These are phyloP conservation scores for Aspergillus asperescens DNA, from an alignment of 495 filamentous ascomycete genomes.

Conservation along the genomic window DNA sequence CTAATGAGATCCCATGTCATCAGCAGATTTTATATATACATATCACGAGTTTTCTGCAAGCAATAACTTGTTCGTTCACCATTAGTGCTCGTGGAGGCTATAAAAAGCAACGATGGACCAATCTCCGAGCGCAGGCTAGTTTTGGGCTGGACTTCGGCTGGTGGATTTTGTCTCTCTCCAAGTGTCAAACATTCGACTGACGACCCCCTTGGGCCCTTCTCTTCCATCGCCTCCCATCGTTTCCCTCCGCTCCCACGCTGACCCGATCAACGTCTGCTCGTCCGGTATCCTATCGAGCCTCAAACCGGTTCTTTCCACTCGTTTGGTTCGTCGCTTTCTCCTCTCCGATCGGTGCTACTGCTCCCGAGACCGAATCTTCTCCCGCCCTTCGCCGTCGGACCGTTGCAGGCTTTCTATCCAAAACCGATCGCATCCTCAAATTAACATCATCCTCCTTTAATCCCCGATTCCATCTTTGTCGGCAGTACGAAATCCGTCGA, in stretches of 20 bases:
- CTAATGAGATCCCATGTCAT: too few species aligned
- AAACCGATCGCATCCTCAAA: not conserved
- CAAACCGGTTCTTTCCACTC: conserved; percentile 15
- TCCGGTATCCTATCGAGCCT: conserved; percentile 10
- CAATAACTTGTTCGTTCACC: not conserved
- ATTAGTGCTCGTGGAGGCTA: not conserved
- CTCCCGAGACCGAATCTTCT: conserved; percentile 10
- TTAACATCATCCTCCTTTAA: not conserved
- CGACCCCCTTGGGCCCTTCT: conserved; percentile 5
- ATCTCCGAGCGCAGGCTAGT: conserved; percentile 14
- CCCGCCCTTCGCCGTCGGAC: conserved; percentile 7
- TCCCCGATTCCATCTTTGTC: not conserved
- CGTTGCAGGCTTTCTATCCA: conserved; percentile 9
- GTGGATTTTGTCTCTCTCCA: conserved; percentile 10
- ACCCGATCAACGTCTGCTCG: not conserved
- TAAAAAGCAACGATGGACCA: conserved; percentile 16
- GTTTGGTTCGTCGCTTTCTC: conserved; percentile 13
- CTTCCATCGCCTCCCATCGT: not conserved
- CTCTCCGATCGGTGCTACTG: conserved; percentile 7
- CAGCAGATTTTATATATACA: too few species aligned
- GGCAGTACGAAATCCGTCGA: not conserved
- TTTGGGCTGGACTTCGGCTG: conserved; percentile 16
- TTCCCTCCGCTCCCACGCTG: not conserved
- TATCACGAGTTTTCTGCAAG: too few species aligned
- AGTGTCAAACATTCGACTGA: conserved; percentile 14